These are phyloP conservation scores for Ophiognomonia clavigignenti-juglandacearum DNA, from an alignment of 2,329 filamentous ascomycete genomes.

Conservation along the genomic window DNA sequence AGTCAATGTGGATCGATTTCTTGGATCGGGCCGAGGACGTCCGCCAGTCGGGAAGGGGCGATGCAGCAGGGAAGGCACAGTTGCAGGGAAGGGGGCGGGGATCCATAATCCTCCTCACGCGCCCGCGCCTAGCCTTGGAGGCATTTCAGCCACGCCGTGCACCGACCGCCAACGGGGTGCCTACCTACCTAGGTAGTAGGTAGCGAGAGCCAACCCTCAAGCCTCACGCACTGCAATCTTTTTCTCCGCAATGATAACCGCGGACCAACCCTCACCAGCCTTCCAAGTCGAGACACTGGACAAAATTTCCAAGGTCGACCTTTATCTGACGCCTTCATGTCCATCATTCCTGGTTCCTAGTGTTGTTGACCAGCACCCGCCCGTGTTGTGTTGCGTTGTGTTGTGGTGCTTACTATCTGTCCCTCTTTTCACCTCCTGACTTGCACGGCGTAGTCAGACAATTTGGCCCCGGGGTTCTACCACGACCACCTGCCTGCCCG, in stretches of 20 bases:
- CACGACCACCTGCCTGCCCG: conserved; percentile 7
- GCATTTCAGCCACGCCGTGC: neutral
- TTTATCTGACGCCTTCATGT: neutral
- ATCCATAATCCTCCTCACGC: neutral
- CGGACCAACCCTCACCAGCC: too few relatives aligned
- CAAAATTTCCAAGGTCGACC: too few relatives aligned
- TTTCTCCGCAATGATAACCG: too few relatives aligned
- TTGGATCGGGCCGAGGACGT: too few relatives aligned
- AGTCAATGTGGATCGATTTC: too few relatives aligned
- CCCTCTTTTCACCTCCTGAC: neutral
- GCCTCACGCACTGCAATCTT: neutral
- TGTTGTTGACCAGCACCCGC: neutral
- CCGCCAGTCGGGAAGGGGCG: too few relatives aligned
- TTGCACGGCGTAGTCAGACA: too few relatives aligned
- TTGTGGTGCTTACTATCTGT: neutral
- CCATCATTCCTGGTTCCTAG: neutral
- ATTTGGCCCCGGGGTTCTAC: too few relatives aligned
- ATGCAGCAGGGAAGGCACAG: too few relatives aligned
- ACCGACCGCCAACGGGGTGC: neutral
- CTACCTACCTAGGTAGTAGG: too few relatives aligned
- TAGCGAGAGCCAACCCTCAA: too few relatives aligned
- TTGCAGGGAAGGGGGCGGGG: neutral
- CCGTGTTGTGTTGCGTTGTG: neutral
- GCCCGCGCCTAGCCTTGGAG: neutral
- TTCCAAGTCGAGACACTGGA: too few relatives aligned